Evolutionary conservation across 257 asterid species (phyloP).

Genomic region (Penstemon davidsonii): DNA sequence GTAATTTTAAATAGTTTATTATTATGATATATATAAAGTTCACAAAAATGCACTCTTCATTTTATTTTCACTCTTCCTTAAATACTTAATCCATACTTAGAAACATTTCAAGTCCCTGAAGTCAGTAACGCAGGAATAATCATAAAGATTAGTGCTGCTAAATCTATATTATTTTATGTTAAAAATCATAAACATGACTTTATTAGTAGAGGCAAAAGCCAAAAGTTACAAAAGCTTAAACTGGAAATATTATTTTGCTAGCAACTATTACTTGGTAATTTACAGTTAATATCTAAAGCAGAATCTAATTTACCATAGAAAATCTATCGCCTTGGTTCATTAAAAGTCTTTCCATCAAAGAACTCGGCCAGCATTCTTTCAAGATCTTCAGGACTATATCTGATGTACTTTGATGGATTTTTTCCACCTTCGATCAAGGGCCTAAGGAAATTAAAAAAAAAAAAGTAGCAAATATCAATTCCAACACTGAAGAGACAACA

Average conservation of each 20-base stretch:
- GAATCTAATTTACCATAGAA: not conserved
- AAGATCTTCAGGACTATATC: constrained; percentile 81
- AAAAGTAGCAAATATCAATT: not conserved
- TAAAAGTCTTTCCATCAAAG: constrained; percentile 91
- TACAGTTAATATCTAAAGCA: not conserved
- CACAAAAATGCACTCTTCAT: no score
- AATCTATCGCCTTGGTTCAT: constrained; percentile 53
- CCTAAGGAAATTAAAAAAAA: constrained; percentile 38
- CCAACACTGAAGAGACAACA: not conserved
- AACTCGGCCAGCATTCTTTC: constrained; percentile 96
- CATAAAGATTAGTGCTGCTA: not conserved
- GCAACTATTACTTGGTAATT: not conserved
- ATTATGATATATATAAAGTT: no score
- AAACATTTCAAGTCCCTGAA: no score
- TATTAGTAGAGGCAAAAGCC: no score
- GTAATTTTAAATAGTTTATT: no score
- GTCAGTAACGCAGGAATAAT: not conserved
- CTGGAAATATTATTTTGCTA: no score
- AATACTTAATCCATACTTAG: no score
- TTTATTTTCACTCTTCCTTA: no score
- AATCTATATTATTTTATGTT: not conserved
- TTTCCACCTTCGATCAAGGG: constrained; percentile 84
- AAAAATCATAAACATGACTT: not conserved
- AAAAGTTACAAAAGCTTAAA: no score
- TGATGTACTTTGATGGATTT: constrained; percentile 81